Conservation (phyloP, 768 basidiomycete species). For the Gloeophyllum trabeum region DNA sequence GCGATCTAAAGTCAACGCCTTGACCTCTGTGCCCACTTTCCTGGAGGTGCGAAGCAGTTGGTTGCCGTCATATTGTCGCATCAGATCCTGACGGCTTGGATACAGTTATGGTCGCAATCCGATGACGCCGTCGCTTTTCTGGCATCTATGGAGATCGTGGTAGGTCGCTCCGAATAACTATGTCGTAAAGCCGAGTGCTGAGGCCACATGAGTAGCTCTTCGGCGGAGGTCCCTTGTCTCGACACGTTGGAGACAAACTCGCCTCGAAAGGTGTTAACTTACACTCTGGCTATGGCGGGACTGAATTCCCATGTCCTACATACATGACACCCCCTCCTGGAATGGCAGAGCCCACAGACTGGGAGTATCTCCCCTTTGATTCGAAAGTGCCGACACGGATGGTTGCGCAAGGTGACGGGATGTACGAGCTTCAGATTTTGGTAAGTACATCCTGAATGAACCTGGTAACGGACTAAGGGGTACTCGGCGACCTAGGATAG, state of each 20-base stretch:
- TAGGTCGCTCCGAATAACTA: too few species aligned
- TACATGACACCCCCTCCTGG: too few species aligned
- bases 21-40: constrained; percentile 8
- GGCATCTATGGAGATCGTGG: constrained; percentile 2
- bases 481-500: not conserved
- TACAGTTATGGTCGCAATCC: constrained; percentile 11
- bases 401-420: not conserved
- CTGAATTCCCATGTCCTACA: not conserved
- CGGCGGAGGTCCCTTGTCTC: not conserved
- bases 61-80: not conserved
- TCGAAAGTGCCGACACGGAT: not conserved
- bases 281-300: not conserved
- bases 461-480: not conserved
- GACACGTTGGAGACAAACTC: not conserved
- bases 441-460: not conserved
- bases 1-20: constrained; percentile 2
- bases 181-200: too few species aligned
- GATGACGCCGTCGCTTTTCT: constrained; percentile 8
- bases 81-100: too few species aligned
- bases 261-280: not conserved
- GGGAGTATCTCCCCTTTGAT: not conserved
- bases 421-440: not conserved
- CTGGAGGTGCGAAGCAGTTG: constrained; percentile 7
- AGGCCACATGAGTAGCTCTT: too few species aligned
- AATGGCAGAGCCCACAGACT: not conserved